A percentile compares a stretch with the other conserved stretches of the same genome.
These are phyloP conservation scores for Chalaropsis ovoidea DNA, from an alignment of 2,329 filamentous ascomycete species.

Conservation along the genomic window DNA sequence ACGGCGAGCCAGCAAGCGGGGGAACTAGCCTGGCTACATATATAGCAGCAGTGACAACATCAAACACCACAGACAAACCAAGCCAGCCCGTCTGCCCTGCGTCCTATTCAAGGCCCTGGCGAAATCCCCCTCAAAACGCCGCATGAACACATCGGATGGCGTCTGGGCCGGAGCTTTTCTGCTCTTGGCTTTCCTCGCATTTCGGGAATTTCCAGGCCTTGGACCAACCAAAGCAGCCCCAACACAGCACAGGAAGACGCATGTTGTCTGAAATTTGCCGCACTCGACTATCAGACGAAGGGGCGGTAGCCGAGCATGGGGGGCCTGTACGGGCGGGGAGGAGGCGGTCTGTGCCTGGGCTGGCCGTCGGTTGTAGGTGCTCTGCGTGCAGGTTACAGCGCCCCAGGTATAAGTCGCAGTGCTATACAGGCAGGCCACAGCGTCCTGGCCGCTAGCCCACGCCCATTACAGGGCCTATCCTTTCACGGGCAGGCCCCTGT, in stretches of 20 bases:
- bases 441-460: background rate
- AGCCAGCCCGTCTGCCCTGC: background rate
- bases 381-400: background rate
- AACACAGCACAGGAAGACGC: background rate
- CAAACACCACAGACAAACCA: background rate
- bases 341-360: background rate
- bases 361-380: no score
- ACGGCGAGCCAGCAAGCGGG: background rate
- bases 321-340: background rate
- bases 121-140: constrained; percentile 10
- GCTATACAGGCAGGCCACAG: no score
- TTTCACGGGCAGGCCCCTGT: background rate
- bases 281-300: constrained; percentile 5
- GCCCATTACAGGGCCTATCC: background rate
- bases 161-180: constrained; percentile 5
- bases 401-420: background rate
- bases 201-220: constrained; percentile 2
- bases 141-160: constrained; percentile 13
- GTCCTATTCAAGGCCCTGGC: no score
- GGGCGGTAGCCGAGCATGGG: background rate
- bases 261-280: background rate
- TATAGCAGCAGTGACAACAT: background rate
- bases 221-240: background rate
- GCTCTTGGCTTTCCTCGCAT: constrained; percentile 2
- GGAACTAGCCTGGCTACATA: background rate